Evolutionary conservation across 2,329 filamentous ascomycete genomes (phyloP).

Genomic region (Penicillium sp.): DNA sequence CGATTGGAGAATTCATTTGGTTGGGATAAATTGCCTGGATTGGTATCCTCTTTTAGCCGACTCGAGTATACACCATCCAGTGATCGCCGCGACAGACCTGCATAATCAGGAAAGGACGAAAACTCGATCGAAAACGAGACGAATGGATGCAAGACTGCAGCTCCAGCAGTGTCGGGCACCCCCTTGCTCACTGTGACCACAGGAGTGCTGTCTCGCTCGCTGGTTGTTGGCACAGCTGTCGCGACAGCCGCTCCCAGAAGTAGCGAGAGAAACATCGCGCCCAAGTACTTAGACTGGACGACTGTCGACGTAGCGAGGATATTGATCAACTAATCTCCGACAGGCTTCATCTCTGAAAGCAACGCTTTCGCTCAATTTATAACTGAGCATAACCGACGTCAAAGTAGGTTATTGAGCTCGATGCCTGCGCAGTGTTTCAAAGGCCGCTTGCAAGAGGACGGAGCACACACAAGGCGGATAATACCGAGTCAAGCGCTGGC

Average conservation of each 20-base stretch:
- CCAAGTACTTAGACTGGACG: too few relatives aligned
- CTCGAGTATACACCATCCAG: too few relatives aligned
- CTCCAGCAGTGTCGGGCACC: slow-evolving; percentile 13
- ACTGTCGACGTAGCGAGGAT: too few relatives aligned
- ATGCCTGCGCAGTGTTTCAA: slow-evolving; percentile 8
- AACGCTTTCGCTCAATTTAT: background rate
- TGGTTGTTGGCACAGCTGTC: slow-evolving; percentile 8
- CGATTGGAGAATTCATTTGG: slow-evolving; percentile 62
- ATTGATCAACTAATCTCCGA: too few relatives aligned
- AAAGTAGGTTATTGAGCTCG: slow-evolving; percentile 9
- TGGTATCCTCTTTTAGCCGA: too few relatives aligned
- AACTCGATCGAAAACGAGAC: slow-evolving; percentile 55
- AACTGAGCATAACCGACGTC: background rate
- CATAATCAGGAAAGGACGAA: slow-evolving; percentile 53
- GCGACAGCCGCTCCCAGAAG: slow-evolving; percentile 10
- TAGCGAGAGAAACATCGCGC: slow-evolving; percentile 12
- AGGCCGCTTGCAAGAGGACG: slow-evolving; percentile 7
- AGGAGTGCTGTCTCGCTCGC: slow-evolving; percentile 5
- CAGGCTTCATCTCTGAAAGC: background rate
- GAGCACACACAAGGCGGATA: background rate
- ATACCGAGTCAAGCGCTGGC: background rate
- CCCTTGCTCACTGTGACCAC: slow-evolving; percentile 8
- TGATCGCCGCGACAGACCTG: too few relatives aligned
- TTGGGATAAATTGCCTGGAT: slow-evolving; percentile 49
- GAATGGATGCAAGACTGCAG: slow-evolving; percentile 36